phyloP scores from a whole-genome alignment of 2,329 filamentous ascomycete genomes.

The Cercospora beticola region DNA sequence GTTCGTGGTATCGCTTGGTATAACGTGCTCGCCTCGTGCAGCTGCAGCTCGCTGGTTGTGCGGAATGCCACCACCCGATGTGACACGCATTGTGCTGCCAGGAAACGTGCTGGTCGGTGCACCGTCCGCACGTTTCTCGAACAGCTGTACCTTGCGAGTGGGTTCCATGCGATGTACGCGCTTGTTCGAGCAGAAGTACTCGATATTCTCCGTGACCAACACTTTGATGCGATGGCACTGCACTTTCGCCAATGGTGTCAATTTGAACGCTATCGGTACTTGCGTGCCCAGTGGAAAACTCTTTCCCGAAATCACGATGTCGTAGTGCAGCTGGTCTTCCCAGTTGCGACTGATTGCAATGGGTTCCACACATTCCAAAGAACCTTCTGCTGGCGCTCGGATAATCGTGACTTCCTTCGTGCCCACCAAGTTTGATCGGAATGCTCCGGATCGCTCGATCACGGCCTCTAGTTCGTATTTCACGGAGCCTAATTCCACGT shows the following conservation, averaged over 20 bases:
- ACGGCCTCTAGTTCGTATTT: slow-evolving; percentile 84
- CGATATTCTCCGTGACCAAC: slow-evolving; percentile 83
- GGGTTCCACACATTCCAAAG: slow-evolving; percentile 85
- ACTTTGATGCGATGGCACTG: slow-evolving; percentile 92
- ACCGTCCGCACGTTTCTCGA: slow-evolving; percentile 83
- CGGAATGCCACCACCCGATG: slow-evolving; percentile 77
- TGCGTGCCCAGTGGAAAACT: slow-evolving; percentile 85
- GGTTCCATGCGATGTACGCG: slow-evolving; percentile 82
- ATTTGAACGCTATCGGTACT: slow-evolving; percentile 89
- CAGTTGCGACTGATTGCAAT: slow-evolving; percentile 91
- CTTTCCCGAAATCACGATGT: slow-evolving; percentile 94
- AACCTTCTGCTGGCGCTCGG: slow-evolving; percentile 81
- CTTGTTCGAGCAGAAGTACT: slow-evolving; percentile 86
- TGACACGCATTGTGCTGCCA: slow-evolving; percentile 71
- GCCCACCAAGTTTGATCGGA: slow-evolving; percentile 83
- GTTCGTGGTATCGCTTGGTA: slow-evolving; percentile 61
- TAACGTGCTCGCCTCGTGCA: slow-evolving; percentile 56
- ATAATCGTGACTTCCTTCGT: slow-evolving; percentile 80
- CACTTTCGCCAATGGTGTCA: slow-evolving; percentile 89
- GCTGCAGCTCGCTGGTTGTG: slow-evolving; percentile 59
- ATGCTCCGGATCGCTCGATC: slow-evolving; percentile 82
- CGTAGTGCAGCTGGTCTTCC: slow-evolving; percentile 94
- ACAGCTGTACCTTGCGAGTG: slow-evolving; percentile 77
- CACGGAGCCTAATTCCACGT: slow-evolving; percentile 80
- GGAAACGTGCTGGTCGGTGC: slow-evolving; percentile 71